Base-by-base conservation (phyloP, 169 alveolate genomes). In the Cryptosporidium muris region DNA sequence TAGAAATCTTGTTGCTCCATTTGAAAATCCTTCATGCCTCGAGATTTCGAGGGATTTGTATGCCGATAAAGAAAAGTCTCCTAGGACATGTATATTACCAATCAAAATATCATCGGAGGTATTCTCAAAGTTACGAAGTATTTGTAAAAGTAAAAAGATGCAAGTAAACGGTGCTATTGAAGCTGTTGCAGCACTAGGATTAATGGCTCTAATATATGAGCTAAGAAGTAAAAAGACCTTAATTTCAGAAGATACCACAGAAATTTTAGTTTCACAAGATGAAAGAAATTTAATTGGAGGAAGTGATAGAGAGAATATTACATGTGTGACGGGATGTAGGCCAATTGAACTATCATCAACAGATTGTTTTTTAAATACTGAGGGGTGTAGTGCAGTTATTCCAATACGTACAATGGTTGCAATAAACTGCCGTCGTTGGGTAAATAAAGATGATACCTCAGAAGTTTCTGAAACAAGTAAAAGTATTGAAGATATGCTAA, bases 391-490 rank as follows among this genome's bases (percentile, higher is more conserved):
- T 45, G n/a, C 63, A 12, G 47, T 74, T 7, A 74, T 74, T 25
- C 85, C 85, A 12, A 74, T 74, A 34, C 54, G 85, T 47, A 74
- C 85, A 58, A 74, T 74, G 85, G 85, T 74, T 38, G 85, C 85
- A 47, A 74, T 74, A 45, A 74, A 74, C 14, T 74, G 85, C 45
- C 54, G 85, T 25, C 54, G 85, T 47, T 74, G 85, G 85, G 85
- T 74, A 12, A 47, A 66, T 43, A 74, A 74, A 60, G 85, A 74
- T 58, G 60, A 74, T 60, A 66, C 85, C 43, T 56, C 74, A 16
- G 12, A 58, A 36, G 34, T 60, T 3, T 68, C 85, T 25, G 85
- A 74, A 60, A 74, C 85, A 53, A 74, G 67, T 54, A 74, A 74
- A 34, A 63, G 16, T 43, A 63, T 74, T 54, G 85, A 74, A 14